Evolutionary conservation across 805 yeast genomes (phyloP), one percentile per base, ranked within the genome.

Genomic region (Yarrowia sp.): DNA sequence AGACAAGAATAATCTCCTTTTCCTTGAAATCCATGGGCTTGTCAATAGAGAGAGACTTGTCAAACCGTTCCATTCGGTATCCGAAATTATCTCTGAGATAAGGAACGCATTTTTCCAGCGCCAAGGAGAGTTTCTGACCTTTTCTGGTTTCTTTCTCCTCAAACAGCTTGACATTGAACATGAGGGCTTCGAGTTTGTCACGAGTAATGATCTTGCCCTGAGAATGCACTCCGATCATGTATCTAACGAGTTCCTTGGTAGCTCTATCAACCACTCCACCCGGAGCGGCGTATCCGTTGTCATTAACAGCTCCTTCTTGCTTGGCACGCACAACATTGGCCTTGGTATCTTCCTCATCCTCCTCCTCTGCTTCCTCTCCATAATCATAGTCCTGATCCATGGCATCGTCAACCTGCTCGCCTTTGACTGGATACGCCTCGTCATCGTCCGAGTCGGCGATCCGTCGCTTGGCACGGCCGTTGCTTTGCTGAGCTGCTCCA

Each of bases 211-310:
- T 7, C 39, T 33, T 43, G 13, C 64, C 64, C 33, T 58, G 64
- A 10, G 64, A 58, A 14, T 58, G 64, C 12, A 17, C 50, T 42
- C 64, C 64, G 1, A 58, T 14, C 64, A 58, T 43, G 40, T 42
- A 58, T 9, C 64, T n/a, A 19, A 58, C 40, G 12, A 55, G 38
- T 13, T 55, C 63, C 39, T 42, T 55, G 5, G 47, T 55, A 5
- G 63, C 24, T 40, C 47, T 24, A 12, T 55, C 63, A 0, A 55
- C 46, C 5, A 55, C 20, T 0, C 63, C 63, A 8, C 13, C 46
- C 9, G 19, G 34, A n/a, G 34, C 20, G 33, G 34, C 44, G 14
- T 40, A 2, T 8, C 3, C 19, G 17, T 47, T 30, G n/a, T 9
- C 52, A 9, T 47, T 30, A 24, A n/a, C 55, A 14, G 9, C 55